phyloP scores from a whole-genome alignment of 2,329 filamentous ascomycete genomes.

The Aureobasidium uvarum region DNA sequence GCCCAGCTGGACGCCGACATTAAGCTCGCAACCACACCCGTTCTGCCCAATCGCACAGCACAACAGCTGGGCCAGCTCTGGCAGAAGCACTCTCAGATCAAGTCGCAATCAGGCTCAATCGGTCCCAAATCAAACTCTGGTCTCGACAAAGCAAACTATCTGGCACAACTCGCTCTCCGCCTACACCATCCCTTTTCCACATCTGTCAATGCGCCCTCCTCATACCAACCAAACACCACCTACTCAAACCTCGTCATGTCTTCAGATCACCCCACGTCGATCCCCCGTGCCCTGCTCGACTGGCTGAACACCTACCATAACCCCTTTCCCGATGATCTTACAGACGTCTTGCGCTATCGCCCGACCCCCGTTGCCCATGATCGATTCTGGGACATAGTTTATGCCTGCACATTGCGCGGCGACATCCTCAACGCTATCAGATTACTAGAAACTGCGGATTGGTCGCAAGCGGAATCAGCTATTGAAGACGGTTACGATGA shows the following conservation, averaged over 20 bases:
- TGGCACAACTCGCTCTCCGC: slow-evolving; percentile 74
- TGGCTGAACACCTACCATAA: slow-evolving; percentile 80
- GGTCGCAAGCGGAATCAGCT: slow-evolving; percentile 68
- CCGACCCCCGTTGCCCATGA: slow-evolving; percentile 74
- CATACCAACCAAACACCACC: slow-evolving; percentile 29
- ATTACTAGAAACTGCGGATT: slow-evolving; percentile 71
- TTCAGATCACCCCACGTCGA: slow-evolving; percentile 43
- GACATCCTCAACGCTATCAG: slow-evolving; percentile 65
- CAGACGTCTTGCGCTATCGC: slow-evolving; percentile 60
- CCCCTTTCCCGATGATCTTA: slow-evolving; percentile 65
- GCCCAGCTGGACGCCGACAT: slow-evolving; percentile 40
- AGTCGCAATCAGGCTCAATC: slow-evolving; percentile 37
- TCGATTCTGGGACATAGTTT: slow-evolving; percentile 84
- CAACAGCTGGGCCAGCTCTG: slow-evolving; percentile 35
- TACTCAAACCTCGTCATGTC: slow-evolving; percentile 24
- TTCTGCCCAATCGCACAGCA: slow-evolving; percentile 36
- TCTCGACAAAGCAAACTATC: slow-evolving; percentile 70
- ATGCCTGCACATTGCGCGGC: slow-evolving; percentile 70
- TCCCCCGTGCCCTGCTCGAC: slow-evolving; percentile 75
- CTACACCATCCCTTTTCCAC: slow-evolving; percentile 68
- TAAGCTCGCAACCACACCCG: slow-evolving; percentile 37
- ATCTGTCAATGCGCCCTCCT: slow-evolving; percentile 34
- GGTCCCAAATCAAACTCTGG: slow-evolving; percentile 55
- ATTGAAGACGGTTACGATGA: slow-evolving; percentile 58
- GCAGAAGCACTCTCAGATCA: slow-evolving; percentile 31